Conservation (phyloP, 176 grass and related monocot genomes). For the Oryza glaberrima region DNA sequence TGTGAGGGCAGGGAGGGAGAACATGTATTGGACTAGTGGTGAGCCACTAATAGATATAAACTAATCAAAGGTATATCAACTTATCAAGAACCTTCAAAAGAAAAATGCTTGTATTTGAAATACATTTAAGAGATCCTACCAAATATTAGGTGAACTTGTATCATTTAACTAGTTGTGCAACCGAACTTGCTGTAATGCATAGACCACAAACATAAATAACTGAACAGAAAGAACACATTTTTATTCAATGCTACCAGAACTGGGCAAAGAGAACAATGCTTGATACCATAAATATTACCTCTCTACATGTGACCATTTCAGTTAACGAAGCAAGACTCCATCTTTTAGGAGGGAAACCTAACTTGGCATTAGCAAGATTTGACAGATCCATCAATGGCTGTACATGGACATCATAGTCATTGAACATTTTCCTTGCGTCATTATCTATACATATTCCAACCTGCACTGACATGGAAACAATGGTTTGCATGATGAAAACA, state of each 20-base stretch:
- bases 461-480: constrained; percentile 47
- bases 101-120: neutral
- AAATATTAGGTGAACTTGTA: neutral
- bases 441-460: constrained; percentile 86
- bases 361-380: constrained; percentile 70
- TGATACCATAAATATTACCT: constrained; percentile 47
- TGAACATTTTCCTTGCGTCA: constrained; percentile 78
- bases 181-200: neutral
- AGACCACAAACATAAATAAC: constrained; percentile 29
- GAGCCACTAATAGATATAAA: neutral
- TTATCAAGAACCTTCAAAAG: neutral
- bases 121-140: neutral
- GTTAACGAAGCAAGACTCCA: constrained; percentile 91
- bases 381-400: constrained; percentile 84
- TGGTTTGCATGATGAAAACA: neutral
- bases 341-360: constrained; percentile 59
- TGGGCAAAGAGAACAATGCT: neutral
- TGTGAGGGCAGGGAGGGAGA: neutral
- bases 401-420: constrained; percentile 74
- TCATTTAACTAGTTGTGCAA: neutral
- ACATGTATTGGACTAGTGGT: neutral
- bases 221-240: constrained; percentile 7
- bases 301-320: constrained; percentile 77
- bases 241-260: constrained; percentile 6
- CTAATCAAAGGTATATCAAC: constrained; percentile 10